phyloP scores from a whole-genome alignment of 257 asterid species.

The Ilex asprella region DNA sequence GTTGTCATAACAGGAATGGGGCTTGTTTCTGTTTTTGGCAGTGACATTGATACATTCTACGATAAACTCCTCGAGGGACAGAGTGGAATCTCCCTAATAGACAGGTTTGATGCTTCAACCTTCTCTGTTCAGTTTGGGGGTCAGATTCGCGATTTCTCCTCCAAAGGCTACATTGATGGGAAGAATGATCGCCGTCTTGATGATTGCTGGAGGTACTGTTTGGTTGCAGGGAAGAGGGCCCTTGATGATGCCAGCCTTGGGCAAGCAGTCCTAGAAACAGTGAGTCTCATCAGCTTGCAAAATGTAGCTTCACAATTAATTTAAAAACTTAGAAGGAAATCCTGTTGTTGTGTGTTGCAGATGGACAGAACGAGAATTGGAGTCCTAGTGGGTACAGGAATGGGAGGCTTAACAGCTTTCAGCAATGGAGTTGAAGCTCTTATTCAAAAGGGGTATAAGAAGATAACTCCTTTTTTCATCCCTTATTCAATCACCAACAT shows the following conservation, averaged over 20 bases:
- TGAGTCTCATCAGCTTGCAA: not conserved
- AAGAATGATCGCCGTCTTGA: constrained; percentile 38
- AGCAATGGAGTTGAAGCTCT: constrained; percentile 34
- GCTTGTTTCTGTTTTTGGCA: constrained; percentile 44
- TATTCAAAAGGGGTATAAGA: constrained; percentile 37
- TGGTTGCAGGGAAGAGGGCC: constrained; percentile 42
- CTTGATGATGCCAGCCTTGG: constrained; percentile 34
- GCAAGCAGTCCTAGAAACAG: constrained; percentile 17
- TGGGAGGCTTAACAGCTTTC: constrained; percentile 40
- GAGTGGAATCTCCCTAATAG: constrained; percentile 37
- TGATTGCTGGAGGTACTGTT: constrained; percentile 37
- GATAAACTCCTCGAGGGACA: constrained; percentile 38
- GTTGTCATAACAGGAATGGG: constrained; percentile 48
- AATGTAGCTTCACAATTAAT: not conserved
- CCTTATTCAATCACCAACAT: constrained; percentile 39
- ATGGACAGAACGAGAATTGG: constrained; percentile 37
- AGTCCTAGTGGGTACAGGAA: constrained; percentile 37
- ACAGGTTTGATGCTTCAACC: constrained; percentile 37
- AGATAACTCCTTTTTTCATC: constrained; percentile 38
- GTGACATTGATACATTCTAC: constrained; percentile 34
- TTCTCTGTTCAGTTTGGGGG: constrained; percentile 36
- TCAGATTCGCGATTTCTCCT: constrained; percentile 36
- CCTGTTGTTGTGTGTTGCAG: constrained; percentile 8
- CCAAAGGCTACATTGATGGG: constrained; percentile 41
- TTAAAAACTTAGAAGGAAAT: too few relatives aligned